These are phyloP conservation scores for Stachybotrys chlorohalonatus DNA, from an alignment of 2,329 filamentous ascomycete species.

Conservation along the genomic window DNA sequence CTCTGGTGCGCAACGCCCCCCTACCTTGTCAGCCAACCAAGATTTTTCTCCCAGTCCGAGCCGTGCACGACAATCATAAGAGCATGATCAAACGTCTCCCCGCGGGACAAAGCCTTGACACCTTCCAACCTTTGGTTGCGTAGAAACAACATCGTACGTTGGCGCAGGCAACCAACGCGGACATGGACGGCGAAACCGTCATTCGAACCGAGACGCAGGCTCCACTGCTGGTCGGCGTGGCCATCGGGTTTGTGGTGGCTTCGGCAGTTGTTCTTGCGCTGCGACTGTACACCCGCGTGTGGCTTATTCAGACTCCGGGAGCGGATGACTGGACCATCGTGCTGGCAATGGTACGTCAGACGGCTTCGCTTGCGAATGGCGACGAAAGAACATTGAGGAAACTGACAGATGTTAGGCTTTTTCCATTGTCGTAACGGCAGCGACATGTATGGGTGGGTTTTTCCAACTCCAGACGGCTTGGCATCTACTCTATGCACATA, in stretches of 20 bases:
- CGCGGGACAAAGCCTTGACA: no score
- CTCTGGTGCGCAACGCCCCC: no score
- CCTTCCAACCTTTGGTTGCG: no score
- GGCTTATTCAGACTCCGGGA: conserved; percentile 12
- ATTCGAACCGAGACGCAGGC: conserved; percentile 10
- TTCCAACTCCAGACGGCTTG: neutral
- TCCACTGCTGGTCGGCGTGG: conserved; percentile 11
- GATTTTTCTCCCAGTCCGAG: no score
- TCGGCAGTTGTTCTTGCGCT: conserved; percentile 6
- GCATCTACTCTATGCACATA: neutral
- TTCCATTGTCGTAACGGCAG: neutral
- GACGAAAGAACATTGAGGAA: neutral
- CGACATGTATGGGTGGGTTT: neutral
- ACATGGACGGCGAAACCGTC: neutral
- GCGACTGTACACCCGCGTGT: conserved; percentile 13
- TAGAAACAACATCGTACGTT: neutral
- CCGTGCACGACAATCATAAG: no score
- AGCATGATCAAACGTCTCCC: no score
- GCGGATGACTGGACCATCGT: conserved; percentile 18
- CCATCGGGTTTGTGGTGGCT: conserved; percentile 9
- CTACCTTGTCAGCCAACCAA: no score
- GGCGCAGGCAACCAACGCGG: neutral
- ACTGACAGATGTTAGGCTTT: neutral
- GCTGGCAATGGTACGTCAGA: conserved; percentile 8
- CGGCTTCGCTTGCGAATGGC: neutral